These are phyloP conservation scores for Cymbopogon citratus DNA, from an alignment of 176 grass and related monocot species.

Conservation along the genomic window DNA sequence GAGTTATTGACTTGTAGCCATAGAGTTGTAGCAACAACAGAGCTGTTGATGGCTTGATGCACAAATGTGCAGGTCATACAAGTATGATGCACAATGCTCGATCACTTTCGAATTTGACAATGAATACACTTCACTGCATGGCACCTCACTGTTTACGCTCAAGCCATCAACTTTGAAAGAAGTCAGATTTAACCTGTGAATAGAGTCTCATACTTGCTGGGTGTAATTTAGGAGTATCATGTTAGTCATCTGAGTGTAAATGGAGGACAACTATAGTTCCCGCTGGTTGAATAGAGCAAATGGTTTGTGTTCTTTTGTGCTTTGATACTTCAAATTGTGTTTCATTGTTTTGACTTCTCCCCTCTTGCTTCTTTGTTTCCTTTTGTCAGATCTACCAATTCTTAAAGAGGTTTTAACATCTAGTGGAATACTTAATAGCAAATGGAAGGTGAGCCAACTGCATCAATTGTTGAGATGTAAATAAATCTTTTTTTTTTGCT, in stretches of 20 bases:
- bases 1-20: not conserved
- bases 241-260: not conserved
- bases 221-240: not conserved
- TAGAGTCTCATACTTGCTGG: not conserved
- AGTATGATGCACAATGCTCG: not conserved
- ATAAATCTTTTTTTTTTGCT: not conserved
- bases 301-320: not conserved
- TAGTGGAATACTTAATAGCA: constrained; percentile 54
- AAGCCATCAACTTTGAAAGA: not conserved
- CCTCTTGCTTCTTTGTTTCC: constrained; percentile 12
- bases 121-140: not conserved
- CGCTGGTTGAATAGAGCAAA: not conserved
- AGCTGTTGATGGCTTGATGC: not conserved
- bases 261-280: not conserved
- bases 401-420: constrained; percentile 73
- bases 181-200: not conserved
- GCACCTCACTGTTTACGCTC: not conserved
- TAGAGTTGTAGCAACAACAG: not conserved
- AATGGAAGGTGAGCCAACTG: constrained; percentile 70
- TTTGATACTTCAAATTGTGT: not conserved
- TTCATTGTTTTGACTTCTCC: not conserved
- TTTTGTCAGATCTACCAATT: constrained; percentile 60
- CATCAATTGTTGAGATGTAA: not conserved
- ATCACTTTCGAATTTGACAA: not conserved
- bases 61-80: not conserved